Evolutionary conservation across 2,329 filamentous ascomycete species (phyloP), one percentile per base, ranked within the genome.

Genomic region (Raffaelea ambrosiae): DNA sequence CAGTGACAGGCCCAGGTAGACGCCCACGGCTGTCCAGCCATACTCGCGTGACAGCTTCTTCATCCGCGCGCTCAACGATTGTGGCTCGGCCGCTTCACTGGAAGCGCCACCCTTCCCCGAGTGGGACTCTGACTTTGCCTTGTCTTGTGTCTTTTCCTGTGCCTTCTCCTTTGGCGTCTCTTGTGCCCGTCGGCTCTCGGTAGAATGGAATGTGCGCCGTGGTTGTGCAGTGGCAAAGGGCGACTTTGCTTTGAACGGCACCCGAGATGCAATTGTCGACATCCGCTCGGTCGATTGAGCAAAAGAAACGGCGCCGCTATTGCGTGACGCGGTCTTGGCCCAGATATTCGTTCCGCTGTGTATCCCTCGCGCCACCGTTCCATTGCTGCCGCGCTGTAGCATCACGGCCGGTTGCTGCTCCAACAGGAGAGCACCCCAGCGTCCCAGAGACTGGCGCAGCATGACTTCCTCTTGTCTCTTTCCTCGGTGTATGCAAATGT

Each of bases 1-100:
- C 35, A 86, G 84, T 39, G 86, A 90, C 47, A 98, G 69, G 1
- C 73, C 74, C 11, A 96, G 66, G 65, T 98, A 98, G 14, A 98
- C 87, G n/a, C 89, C 91, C 5, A 96, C 66, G 1, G 90, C 90
- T 3, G 86, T 78, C 88, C 90, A 97, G 38, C 93, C 93, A 65
- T 98, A 98, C 65, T 97, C 91, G 54, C 84, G 82, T 3, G 85
- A 89, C 41, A 98, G 77, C 62, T 87, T 88, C 66, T 84, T 89
- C 61, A 97, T 70, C 22, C 84, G 77, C 53, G 81, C 81, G 2
- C 83, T 83, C 39, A 93, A 64, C 8, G 81, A 78, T 13, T 70
- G 65, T 10, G 70, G 52, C 51, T 66, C 56, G 3, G 55, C 48
- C 3, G 39, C 33, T 7, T 36, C 40, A 10, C 29, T 19, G 1